Evolutionary conservation across 768 basidiomycete genomes (phyloP).

Genomic region (Saitozyma podzolica): DNA sequence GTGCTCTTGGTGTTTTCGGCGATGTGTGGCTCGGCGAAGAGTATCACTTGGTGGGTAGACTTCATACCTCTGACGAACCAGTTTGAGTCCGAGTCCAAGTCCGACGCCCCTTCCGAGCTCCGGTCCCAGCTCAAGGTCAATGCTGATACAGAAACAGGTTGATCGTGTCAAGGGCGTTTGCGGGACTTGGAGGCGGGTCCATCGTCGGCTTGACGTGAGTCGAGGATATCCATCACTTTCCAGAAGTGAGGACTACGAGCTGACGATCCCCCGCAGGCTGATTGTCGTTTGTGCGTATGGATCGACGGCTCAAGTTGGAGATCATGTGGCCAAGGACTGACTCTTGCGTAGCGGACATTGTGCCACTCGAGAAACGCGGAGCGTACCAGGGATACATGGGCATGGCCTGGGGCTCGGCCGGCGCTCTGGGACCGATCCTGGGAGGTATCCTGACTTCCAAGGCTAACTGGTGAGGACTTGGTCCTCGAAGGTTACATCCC

Average conservation of each 20-base stretch:
- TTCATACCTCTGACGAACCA: too few relatives aligned
- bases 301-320: not conserved
- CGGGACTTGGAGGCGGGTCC: constrained; percentile 46
- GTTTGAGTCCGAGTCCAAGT: not conserved
- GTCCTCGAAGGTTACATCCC: not conserved
- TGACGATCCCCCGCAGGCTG: not conserved
- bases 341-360: constrained; percentile 61
- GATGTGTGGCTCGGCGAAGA: constrained; percentile 39
- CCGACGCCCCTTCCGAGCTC: not conserved
- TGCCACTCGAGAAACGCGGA: constrained; percentile 75
- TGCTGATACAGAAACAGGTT: constrained; percentile 16
- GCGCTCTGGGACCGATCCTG: constrained; percentile 73
- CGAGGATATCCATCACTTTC: not conserved
- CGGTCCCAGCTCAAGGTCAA: not conserved
- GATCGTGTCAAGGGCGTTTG: constrained; percentile 35
- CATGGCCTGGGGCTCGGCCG: constrained; percentile 76
- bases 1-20: constrained; percentile 41
- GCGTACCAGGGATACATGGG: constrained; percentile 65
- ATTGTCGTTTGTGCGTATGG: constrained; percentile 12
- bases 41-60: constrained; percentile 28
- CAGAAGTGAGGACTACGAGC: not conserved
- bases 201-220: constrained; percentile 39
- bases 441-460: constrained; percentile 59
- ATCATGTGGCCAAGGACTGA: not conserved
- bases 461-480: constrained; percentile 25